phyloP scores from a whole-genome alignment of 2,329 filamentous ascomycete species.

The Emergomyces orientalis region DNA sequence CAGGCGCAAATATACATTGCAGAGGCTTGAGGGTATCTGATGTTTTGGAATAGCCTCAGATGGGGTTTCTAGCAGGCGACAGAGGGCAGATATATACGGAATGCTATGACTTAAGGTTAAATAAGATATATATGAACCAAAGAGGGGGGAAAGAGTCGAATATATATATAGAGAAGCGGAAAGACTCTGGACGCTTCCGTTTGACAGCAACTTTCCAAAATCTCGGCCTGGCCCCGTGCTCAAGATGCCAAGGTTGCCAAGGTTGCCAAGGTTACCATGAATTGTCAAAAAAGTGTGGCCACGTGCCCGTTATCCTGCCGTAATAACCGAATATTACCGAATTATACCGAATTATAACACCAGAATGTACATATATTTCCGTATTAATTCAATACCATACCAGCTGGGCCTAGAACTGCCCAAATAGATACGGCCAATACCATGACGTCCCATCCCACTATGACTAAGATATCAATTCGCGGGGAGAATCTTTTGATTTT shows the following conservation, averaged over 20 bases:
- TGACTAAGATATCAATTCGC: not conserved
- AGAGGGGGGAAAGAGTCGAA: not conserved
- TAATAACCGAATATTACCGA: not conserved
- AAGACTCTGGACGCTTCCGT: not conserved
- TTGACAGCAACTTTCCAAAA: not conserved
- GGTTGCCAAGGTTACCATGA: no score
- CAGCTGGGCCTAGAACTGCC: not conserved
- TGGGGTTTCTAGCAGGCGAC: not conserved
- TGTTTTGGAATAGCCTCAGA: not conserved
- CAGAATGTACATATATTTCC: not conserved
- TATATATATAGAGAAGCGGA: not conserved
- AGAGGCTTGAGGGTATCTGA: not conserved
- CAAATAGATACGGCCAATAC: no score
- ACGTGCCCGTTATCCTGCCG: not conserved
- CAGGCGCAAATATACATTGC: slow-evolving; percentile 3
- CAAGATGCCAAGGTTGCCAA: not conserved
- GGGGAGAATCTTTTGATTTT: not conserved
- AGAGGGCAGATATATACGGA: not conserved
- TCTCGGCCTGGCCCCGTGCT: not conserved
- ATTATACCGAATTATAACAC: not conserved
- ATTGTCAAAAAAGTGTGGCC: not conserved
- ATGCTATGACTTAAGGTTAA: no score
- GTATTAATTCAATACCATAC: not conserved
- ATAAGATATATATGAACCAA: not conserved
- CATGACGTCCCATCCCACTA: not conserved